Conservation (phyloP, 176 grass and related monocot species). For the Avena atlantica region DNA sequence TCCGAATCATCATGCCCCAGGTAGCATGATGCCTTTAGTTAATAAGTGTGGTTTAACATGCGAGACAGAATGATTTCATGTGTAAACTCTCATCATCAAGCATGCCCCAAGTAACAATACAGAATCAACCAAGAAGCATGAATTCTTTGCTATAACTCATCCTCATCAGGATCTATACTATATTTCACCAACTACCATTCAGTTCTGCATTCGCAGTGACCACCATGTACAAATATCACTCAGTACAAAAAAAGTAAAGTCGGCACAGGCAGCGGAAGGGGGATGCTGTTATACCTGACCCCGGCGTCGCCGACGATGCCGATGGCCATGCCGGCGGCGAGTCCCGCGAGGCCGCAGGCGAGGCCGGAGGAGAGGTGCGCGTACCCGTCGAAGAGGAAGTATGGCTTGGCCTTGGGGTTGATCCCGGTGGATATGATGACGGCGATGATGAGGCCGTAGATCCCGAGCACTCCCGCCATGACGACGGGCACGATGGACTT, state of each 20-base stretch:
- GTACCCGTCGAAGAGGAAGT: slow-evolving; percentile 80
- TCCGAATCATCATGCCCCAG: neutral
- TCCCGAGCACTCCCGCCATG: slow-evolving; percentile 82
- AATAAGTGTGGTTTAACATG: neutral
- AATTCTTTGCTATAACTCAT: too few relatives aligned
- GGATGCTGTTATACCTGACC: slow-evolving; percentile 39
- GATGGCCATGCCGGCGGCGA: slow-evolving; percentile 77
- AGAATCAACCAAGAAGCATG: neutral
- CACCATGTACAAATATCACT: too few relatives aligned
- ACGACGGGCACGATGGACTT: slow-evolving; percentile 85
- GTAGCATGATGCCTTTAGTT: too few relatives aligned
- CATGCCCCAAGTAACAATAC: neutral
- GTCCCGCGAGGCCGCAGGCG: slow-evolving; percentile 62
- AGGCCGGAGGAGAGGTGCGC: slow-evolving; percentile 77
- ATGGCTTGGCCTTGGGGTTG: slow-evolving; percentile 87
- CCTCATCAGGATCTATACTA: too few relatives aligned
- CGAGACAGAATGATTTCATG: neutral
- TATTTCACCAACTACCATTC: too few relatives aligned
- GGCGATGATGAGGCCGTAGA: slow-evolving; percentile 85
- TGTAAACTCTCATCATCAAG: neutral
- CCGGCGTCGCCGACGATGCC: slow-evolving; percentile 72
- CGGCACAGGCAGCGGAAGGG: too few relatives aligned
- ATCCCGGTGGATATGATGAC: slow-evolving; percentile 83
- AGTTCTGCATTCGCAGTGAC: too few relatives aligned
- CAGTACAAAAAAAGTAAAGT: too few relatives aligned